Evolutionary conservation across 768 basidiomycete genomes (phyloP), one percentile per base, ranked within the genome.

Genomic region (Tulasnella sp.): DNA sequence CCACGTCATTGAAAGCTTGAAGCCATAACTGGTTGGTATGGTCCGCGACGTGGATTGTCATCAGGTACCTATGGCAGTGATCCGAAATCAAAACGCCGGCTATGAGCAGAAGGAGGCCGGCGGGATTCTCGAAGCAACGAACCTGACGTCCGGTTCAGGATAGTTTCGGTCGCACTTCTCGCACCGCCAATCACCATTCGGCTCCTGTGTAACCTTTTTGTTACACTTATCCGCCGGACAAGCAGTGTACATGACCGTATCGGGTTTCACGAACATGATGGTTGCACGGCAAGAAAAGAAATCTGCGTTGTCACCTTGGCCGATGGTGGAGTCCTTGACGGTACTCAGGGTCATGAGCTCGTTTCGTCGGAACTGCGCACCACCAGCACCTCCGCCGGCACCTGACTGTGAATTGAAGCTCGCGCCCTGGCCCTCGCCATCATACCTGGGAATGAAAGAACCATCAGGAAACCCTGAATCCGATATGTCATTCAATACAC

Each of bases 1-100:
- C 97, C 40, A 91, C 89, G 7, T 99, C 97, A 81, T 99, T 97
- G 86, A 99, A 99, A 3, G 93, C 94, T 78, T 93, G 93, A 67
- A 98, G 85, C 97, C 97, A 99, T 22, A 90, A 87, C 82, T 96
- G 93, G 29, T 90, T 91, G 22, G 94, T 93, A 84, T 90, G 88
- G 82, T 99, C 97, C n/a, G 93, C 88, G 2, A 94, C 91, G 68
- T 93, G 93, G 85, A 97, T 86, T 49, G 90, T 88, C 79, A 99
- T 86, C 80, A 97, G 90, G 79, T 92, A 94, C 73, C 92, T 93
- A 76, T 8, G 68, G 39, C 67, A 76, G 79, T 77, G 68, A 34
- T 77, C 52, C 5, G 76, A 52, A 25, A 34, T 40, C 36, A 75
- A 73, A 34, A 31, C 36, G 54, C n/a, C 40, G 58, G 37, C 14